Percentiles rank a stretch among this genome's conserved stretches.
Evolutionary conservation across 768 basidiomycete species (phyloP).

Genomic region (Pulveroboletus sp.): DNA sequence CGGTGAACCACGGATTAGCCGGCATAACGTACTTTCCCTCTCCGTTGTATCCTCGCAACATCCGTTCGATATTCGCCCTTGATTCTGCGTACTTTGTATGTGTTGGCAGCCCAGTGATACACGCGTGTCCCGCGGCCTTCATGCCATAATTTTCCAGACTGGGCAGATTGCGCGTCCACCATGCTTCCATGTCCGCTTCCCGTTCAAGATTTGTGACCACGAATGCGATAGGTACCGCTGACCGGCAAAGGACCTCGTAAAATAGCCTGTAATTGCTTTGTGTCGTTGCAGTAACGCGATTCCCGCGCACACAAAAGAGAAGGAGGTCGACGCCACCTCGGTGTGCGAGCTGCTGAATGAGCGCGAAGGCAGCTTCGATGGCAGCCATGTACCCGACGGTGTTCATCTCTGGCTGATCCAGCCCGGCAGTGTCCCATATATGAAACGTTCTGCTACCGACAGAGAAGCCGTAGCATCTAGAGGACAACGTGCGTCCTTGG

Average conservation of each 20-base stretch:
- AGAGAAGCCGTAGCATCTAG: slow-evolving; percentile 19
- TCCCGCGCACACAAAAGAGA: slow-evolving; percentile 36
- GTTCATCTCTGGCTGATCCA: slow-evolving; percentile 25
- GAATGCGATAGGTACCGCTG: slow-evolving; percentile 26
- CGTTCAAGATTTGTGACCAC: slow-evolving; percentile 37
- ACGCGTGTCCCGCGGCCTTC: slow-evolving; percentile 25
- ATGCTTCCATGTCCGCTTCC: slow-evolving; percentile 29
- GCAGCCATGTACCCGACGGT: slow-evolving; percentile 21
- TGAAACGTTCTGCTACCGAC: slow-evolving; percentile 13
- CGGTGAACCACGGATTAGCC: slow-evolving; percentile 20
- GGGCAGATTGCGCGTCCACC: slow-evolving; percentile 28
- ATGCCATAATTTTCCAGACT: slow-evolving; percentile 22
- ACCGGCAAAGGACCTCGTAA: slow-evolving; percentile 35
- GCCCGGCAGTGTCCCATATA: slow-evolving; percentile 32
- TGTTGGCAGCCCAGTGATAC: slow-evolving; percentile 25
- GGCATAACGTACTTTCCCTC: slow-evolving; percentile 21
- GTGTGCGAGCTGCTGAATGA: slow-evolving; percentile 31
- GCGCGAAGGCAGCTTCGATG: slow-evolving; percentile 23
- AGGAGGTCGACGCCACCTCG: slow-evolving; percentile 37
- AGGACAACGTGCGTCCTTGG: slow-evolving; percentile 33
- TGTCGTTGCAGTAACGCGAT: slow-evolving; percentile 32
- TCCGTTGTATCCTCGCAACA: slow-evolving; percentile 16
- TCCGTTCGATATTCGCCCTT: slow-evolving; percentile 4
- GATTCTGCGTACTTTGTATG: slow-evolving; percentile 21
- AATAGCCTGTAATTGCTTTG: slow-evolving; percentile 37